Base-by-base conservation (phyloP, 371 early-diverging fungal genomes). In the Mucor racemosus region DNA sequence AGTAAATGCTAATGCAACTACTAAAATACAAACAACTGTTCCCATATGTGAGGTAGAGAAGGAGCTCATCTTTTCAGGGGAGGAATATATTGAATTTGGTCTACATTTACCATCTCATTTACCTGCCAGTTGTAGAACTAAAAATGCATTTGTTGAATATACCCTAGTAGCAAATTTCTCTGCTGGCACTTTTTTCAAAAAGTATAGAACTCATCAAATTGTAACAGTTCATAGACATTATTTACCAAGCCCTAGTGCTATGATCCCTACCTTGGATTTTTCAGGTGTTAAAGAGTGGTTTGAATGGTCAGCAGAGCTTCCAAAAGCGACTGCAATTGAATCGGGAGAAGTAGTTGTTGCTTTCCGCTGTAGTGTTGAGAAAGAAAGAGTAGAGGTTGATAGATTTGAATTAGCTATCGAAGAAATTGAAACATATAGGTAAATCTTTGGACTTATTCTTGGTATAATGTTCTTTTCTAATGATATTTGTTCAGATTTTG, bases 11-110 rank as follows among this genome's bases (percentile, higher is more conserved):
- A 42, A 42, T 41, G 57, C 59, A n/a, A 66, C 63, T 9, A 76
- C 67, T 3, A 54, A 58, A 21, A 58, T 78, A 38, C 74, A 78
- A 11, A 74, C 77, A 15, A 67, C 66, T 2, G 67, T 79, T 10
- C 63, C 71, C 17, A 64, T 82, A 7, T 82, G 80, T 54, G 71
- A 82, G 56, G 73, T 82, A 6, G 82, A 82, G 34, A 82, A 82
- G 60, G 82, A 82, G 40, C 69, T 82, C 9, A 82, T 82, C 39
- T 79, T 79, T 41, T 73, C 76, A 0, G 82, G 82, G 5, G 80
- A 77, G 53, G 53, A 61, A n/a, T 56, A 60, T 5, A 82, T 79
- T 59, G 80, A 76, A 1, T 82, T 82, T 66, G 82, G 82, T 2
- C 50, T 82, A 13, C 82, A 82, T 64, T 68, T 82, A 17, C 82